Conservation (phyloP, 148 eudicot genomes). For the Rhododendron griersonianum region DNA sequence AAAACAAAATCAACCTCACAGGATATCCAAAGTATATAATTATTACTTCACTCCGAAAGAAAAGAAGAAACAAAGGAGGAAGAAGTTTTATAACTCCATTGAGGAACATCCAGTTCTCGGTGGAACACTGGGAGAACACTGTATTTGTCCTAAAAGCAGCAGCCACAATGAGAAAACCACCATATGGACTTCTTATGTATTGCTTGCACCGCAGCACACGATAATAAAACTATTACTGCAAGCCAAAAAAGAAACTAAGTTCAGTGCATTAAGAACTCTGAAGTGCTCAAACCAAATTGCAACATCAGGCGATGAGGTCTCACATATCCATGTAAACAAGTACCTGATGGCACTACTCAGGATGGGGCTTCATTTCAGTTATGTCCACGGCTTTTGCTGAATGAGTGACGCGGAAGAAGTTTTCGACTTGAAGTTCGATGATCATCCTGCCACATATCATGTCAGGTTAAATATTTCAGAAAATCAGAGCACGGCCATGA, state of each 20-base stretch:
- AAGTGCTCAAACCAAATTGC: neutral
- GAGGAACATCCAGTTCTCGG: neutral
- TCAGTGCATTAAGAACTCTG: neutral
- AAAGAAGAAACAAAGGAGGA: neutral
- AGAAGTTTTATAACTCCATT: neutral
- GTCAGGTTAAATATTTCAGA: constrained; percentile 9
- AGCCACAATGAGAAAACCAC: constrained; percentile 9
- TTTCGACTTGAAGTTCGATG: constrained; percentile 53
- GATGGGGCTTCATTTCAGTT: constrained; percentile 28
- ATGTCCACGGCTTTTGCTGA: constrained; percentile 75
- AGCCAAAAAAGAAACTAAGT: neutral
- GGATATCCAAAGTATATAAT: neutral
- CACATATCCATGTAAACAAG: neutral
- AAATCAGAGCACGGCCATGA: neutral
- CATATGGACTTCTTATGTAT: neutral
- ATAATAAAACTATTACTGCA: constrained; percentile 4
- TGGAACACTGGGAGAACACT: neutral
- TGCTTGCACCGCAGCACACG: neutral
- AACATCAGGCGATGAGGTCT: neutral
- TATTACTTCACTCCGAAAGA: neutral
- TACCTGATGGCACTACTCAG: constrained; percentile 8
- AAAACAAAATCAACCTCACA: neutral
- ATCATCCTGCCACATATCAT: constrained; percentile 64
- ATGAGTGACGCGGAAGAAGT: constrained; percentile 76
- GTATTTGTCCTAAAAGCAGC: neutral